These are phyloP conservation scores for Ottelia alismoides DNA, from an alignment of 106 monocot species.

Conservation along the genomic window DNA sequence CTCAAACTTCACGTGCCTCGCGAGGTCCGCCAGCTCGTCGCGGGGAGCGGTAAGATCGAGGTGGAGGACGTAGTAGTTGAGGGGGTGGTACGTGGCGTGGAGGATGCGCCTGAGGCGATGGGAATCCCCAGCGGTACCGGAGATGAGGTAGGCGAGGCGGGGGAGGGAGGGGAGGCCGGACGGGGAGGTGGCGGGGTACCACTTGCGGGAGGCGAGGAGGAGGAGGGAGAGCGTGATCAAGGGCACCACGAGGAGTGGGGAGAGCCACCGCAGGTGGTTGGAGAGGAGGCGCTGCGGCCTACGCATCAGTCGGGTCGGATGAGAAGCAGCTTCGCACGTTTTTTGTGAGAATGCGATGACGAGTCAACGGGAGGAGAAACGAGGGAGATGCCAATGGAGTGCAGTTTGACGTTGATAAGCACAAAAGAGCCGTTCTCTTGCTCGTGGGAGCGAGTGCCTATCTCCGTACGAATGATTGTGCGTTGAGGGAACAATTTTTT, in stretches of 20 bases:
- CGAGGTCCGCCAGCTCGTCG: conserved; percentile 1
- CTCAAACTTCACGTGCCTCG: neutral
- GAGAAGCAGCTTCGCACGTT: too few relatives aligned
- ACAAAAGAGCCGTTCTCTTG: too few relatives aligned
- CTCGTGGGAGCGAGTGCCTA: too few relatives aligned
- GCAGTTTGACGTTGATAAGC: too few relatives aligned
- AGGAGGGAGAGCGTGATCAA: conserved; percentile 3
- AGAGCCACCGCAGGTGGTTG: too few relatives aligned
- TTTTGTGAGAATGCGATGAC: too few relatives aligned
- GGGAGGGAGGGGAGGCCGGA: neutral
- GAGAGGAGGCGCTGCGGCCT: too few relatives aligned
- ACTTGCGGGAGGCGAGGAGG: neutral
- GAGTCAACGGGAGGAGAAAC: too few relatives aligned
- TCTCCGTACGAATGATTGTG: too few relatives aligned
- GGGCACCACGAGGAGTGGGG: neutral
- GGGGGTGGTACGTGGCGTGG: conserved; percentile 8
- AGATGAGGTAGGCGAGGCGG: conserved; percentile 9
- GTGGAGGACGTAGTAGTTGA: conserved; percentile 5
- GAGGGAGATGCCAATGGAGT: too few relatives aligned
- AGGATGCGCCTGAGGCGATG: conserved; percentile 5
- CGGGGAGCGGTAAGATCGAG: conserved; percentile 4
- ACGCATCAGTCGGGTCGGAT: too few relatives aligned
- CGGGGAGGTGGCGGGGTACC: neutral
- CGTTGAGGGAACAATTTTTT: too few relatives aligned
- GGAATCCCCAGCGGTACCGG: conserved; percentile 8